Base-by-base conservation (phyloP, 805 yeast species). In the Saturnispora gosingensis region DNA sequence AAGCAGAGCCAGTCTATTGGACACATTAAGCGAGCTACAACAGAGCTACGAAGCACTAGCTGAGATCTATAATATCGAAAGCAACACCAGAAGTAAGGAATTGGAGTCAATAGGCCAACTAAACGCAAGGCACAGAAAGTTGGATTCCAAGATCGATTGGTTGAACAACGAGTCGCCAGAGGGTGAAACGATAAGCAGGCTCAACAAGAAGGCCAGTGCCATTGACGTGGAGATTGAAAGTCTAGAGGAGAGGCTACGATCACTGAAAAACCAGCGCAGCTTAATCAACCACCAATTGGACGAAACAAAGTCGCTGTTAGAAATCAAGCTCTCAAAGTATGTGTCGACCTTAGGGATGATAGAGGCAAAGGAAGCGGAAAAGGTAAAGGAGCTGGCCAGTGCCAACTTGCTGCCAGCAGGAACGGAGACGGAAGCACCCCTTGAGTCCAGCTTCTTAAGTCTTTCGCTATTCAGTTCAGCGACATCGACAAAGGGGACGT, bases 281-380 rank as follows among this genome's bases (percentile, higher is more conserved):
- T 53, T 69, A 3, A 49, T 78, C 0, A 57, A 59, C 9, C 49
- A 56, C 9, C 82, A 77, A 57, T 62, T 77, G 28, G 64, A 67
- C 25, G 71, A 70, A 18, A 70, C 82, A 0, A 72, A 75, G 56
- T 76, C 81, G 2, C 69, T 78, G 3, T 56, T 78, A 25, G 82
- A 78, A 51, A 73, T 77, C 52, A 71, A 67, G 54, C 60, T 78
- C 0, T 72, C 77, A 11, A 69, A 69, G 42, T 75, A 72, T 53
- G 71, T 71, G 15, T 73, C 73, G 36, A 56, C 66, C 3, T 51
- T 67, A 16, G 61, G 59, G 15, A 54, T 49, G 38, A 50, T 68
- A 5, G 63, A 62, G 28, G 39, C 54, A 4, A 44, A 40, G 18
- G 54, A 53, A 27, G 30, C 35, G 9, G 66, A 59, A 45, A 56